Base-by-base conservation (phyloP, 495 filamentous ascomycete species). In the Gamarada debralockiae region DNA sequence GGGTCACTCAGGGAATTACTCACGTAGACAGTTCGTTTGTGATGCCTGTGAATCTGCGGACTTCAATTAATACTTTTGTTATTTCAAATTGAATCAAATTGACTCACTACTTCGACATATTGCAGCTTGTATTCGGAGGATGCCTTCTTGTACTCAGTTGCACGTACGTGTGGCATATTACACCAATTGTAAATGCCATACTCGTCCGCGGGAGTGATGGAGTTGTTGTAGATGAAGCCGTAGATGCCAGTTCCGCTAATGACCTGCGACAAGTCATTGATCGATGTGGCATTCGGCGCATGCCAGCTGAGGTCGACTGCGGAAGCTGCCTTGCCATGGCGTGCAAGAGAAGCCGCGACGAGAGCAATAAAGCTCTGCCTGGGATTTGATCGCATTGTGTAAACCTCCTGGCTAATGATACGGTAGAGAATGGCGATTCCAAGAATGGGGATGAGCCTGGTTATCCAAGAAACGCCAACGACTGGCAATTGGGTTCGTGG, bases 11-110 rank as follows among this genome's bases (percentile, higher is more conserved):
- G n/a, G n/a, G n/a, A n/a, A n/a, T n/a, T n/a, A n/a, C n/a, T n/a
- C n/a, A n/a, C n/a, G 58, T 89, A 89, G 1, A 83, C 84, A 0
- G 84, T 89, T 27, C 85, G 75, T 65, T 88, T 87, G 60, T 89
- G 85, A 59, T 89, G 85, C 50, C 85, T 75, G 52, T 88, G 84
- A 44, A 88, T 82, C 78, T 82, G 50, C 33, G 1, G 25, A 27
- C 12, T 23, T 9, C 20, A 44, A 45, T 45, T 45, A 45, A 13
- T 13, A 34, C 10, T 14, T 9, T 13, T 43, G 15, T 22, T 34
- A 9, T 13, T 25, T 13, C 27, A 39, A 39, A 52, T 49, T 39
- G 22, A 53, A 21, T 34, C 13, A 22, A 20, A 23, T 9, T 13
- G 18, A 47, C 74, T 46, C 63, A 81, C 78, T 53, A 85, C 65